Percentiles rank a stretch among this genome's conserved stretches.
Conservation (phyloP, 164 flowering plant genomes). For the Dillenia turbinata region DNA sequence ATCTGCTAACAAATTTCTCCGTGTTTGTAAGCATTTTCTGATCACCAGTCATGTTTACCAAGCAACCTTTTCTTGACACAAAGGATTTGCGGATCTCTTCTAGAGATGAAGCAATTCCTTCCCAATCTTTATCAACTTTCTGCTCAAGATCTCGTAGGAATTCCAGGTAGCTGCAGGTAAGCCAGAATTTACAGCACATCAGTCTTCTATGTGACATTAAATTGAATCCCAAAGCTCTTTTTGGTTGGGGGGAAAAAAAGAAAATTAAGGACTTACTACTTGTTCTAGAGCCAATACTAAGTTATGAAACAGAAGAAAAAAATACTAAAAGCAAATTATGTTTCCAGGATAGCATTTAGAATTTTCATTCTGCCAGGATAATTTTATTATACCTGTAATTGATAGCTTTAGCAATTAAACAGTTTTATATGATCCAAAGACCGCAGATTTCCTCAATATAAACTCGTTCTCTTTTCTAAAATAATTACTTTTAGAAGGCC, state of each 20-base stretch:
- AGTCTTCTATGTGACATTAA: too few relatives aligned
- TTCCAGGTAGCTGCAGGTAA: conserved; percentile 67
- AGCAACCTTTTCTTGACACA: conserved; percentile 70
- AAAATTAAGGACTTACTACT: neutral
- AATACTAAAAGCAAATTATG: neutral
- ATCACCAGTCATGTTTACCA: conserved; percentile 87
- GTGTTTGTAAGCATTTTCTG: conserved; percentile 62
- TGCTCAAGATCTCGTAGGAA: conserved; percentile 68
- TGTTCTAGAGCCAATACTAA: neutral
- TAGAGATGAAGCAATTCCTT: conserved; percentile 70
- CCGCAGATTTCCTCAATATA: too few relatives aligned
- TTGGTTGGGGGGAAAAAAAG: neutral
- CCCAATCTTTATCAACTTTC: conserved; percentile 90
- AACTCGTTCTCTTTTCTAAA: too few relatives aligned
- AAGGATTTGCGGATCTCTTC: conserved; percentile 87
- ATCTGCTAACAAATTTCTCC: conserved; percentile 68
- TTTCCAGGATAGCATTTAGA: neutral
- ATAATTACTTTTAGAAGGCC: too few relatives aligned
- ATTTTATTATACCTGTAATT: too few relatives aligned
- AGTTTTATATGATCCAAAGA: too few relatives aligned
- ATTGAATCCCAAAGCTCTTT: neutral
- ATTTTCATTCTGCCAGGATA: too few relatives aligned
- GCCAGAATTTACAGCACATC: too few relatives aligned
- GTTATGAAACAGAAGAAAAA: neutral
- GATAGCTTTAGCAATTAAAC: too few relatives aligned